phyloP scores from a whole-genome alignment of 495 filamentous ascomycete species.

The Corynascus novoguineensis region DNA sequence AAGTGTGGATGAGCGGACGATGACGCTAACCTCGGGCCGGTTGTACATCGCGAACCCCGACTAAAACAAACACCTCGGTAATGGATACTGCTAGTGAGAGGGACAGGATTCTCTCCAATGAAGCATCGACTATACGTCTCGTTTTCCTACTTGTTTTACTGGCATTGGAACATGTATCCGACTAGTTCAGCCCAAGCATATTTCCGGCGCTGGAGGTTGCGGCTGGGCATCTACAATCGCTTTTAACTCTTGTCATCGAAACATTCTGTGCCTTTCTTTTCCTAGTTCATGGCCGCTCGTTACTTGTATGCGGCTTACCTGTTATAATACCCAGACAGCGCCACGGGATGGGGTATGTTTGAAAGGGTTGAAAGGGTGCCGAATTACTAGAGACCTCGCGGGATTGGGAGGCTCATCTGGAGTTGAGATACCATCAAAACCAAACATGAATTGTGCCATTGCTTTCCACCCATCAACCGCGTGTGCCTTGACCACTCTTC shows the following conservation, averaged over 20 bases:
- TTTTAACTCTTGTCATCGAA: neutral
- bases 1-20: conserved; percentile 90
- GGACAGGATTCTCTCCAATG: conserved; percentile 3
- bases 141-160: neutral
- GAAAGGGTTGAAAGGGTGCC: neutral
- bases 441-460: neutral
- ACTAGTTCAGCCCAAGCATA: neutral
- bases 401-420: neutral
- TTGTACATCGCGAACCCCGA: conserved; percentile 96
- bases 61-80: conserved; percentile 31
- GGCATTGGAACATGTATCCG: neutral
- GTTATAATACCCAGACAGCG: conserved; percentile 3
- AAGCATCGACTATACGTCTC: neutral
- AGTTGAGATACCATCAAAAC: conserved; percentile 1
- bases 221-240: conserved; percentile 1
- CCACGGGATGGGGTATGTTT: neutral
- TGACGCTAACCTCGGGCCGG: conserved; percentile 70
- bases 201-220: neutral
- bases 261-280: neutral
- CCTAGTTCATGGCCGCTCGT: neutral
- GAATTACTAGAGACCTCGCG: no score
- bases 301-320: neutral
- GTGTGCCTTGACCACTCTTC: no score
- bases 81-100: neutral
- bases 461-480: no score